A percentile compares a stretch with the other conserved stretches of the same genome.
Evolutionary conservation across 345 rosid species (phyloP).

Genomic region (Corymbia maculata): DNA sequence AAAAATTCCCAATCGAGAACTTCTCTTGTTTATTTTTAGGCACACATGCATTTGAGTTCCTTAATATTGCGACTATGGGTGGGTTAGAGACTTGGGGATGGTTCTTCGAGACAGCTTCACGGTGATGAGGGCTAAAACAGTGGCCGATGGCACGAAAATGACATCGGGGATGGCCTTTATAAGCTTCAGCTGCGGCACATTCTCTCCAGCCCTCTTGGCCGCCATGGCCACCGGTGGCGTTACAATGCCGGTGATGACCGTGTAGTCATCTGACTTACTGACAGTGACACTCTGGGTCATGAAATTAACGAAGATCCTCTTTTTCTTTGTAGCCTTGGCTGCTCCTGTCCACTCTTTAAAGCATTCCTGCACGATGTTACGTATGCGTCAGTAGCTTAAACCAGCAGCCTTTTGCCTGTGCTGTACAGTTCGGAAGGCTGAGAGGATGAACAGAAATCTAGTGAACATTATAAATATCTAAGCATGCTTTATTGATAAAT

Average conservation of each 20-base stretch:
- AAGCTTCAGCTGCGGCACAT: slow-evolving; percentile 52
- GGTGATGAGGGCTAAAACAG: slow-evolving; percentile 49
- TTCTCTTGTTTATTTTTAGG: neutral
- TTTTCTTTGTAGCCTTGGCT: slow-evolving; percentile 11
- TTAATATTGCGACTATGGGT: neutral
- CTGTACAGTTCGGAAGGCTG: neutral
- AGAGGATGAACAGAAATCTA: neutral
- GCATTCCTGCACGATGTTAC: slow-evolving; percentile 19
- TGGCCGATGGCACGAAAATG: slow-evolving; percentile 57
- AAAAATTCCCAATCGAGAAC: neutral
- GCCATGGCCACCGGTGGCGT: slow-evolving; percentile 90
- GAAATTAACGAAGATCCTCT: slow-evolving; percentile 29
- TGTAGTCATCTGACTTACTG: slow-evolving; percentile 47
- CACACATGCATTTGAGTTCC: neutral
- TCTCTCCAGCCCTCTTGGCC: slow-evolving; percentile 77
- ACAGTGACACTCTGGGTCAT: slow-evolving; percentile 27
- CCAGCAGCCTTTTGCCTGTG: neutral
- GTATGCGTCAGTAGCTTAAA: neutral
- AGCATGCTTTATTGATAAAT: neutral
- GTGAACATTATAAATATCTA: neutral
- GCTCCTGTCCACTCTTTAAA: slow-evolving; percentile 27
- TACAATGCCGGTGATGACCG: slow-evolving; percentile 46
- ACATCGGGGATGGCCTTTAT: slow-evolving; percentile 73
- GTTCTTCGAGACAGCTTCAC: slow-evolving; percentile 67
- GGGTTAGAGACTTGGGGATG: slow-evolving; percentile 9